Evolutionary conservation across 2,329 filamentous ascomycete genomes (phyloP).

Genomic region (Beauveria asiatica): DNA sequence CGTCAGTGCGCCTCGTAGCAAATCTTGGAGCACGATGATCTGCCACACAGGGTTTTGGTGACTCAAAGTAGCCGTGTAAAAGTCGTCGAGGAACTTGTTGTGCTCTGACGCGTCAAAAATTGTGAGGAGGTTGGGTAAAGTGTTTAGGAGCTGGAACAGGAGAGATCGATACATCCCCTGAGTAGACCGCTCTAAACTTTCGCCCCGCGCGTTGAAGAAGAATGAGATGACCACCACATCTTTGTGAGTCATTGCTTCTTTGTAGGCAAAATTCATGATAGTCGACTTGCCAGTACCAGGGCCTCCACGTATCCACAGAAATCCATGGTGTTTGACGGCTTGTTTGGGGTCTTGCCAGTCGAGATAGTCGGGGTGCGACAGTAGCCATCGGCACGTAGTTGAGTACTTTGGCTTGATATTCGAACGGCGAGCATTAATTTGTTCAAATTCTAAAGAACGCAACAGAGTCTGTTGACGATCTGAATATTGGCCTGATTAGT

Average conservation of each 20-base stretch:
- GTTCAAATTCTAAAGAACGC: not conserved
- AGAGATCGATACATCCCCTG: slow-evolving; percentile 42
- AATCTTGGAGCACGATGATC: not conserved
- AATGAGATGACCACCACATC: slow-evolving; percentile 27
- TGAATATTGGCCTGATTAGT: not conserved
- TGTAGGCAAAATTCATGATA: slow-evolving; percentile 31
- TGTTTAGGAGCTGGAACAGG: slow-evolving; percentile 33
- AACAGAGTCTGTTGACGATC: not conserved
- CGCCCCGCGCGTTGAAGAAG: slow-evolving; percentile 42
- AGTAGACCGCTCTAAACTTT: slow-evolving; percentile 32
- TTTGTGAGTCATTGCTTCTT: slow-evolving; percentile 13
- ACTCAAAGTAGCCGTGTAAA: not conserved
- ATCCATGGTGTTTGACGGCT: slow-evolving; percentile 1
- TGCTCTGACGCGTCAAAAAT: not conserved
- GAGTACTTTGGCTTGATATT: not conserved
- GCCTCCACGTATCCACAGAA: slow-evolving; percentile 33
- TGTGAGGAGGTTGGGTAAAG: slow-evolving; percentile 14
- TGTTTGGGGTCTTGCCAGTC: slow-evolving; percentile 4
- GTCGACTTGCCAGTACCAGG: slow-evolving; percentile 37
- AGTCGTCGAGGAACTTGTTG: not conserved
- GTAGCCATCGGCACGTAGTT: not conserved
- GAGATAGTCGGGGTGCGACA: not conserved
- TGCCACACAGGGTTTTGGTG: not conserved
- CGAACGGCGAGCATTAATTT: not conserved
- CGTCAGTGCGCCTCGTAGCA: not conserved